Base-by-base conservation (phyloP, 1,284 basidiomycete genomes). In the Ustilago sp. region DNA sequence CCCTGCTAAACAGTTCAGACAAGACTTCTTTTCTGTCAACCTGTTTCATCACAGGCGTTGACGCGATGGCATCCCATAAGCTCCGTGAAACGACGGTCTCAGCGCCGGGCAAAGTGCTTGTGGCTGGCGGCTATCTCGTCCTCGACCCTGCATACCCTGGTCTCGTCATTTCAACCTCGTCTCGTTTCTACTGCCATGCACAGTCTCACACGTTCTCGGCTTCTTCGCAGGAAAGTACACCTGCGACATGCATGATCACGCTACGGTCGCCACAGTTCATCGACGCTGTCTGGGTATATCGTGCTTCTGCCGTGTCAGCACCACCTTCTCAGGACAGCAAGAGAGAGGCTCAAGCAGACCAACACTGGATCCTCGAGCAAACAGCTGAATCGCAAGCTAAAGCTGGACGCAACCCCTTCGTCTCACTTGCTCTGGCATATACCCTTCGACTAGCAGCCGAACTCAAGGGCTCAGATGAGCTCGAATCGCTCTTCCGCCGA, bases 231-330 rank as follows among this genome's bases (percentile, higher is more conserved):
- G 6, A 34, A 4, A 4, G 48, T 1, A 8, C 4, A 3, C n/a
- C 36, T 4, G 48, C 57, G 3, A n/a, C 12, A 1, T 61, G 58
- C 56, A 55, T 52, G 4, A 87, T 98, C 80, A 88, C 88, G 63
- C 93, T 98, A 45, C 90, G 90, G 83, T 96, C 95, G 2, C 95
- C 95, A 12, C 97, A 99, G 87, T 99, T 99, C 84, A 81, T 90
- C 13, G 88, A 90, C 66, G 92, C 94, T 1, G 88, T 88, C 38
- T 98, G 96, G 96, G 86, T 86, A 9, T 98, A 96, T 86, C 81
- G 87, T 31, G 89, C 92, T 50, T 79, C 55, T 4, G 32, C 50
- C 9, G 41, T 77, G 13, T 19, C 31, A 8, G 28, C 39, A n/a
- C 8, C 41, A 32, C 19, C 43, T 31, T 50, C 48, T 32, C 48